Evolutionary conservation across 176 grass and related monocot species (phyloP), one percentile per base, ranked within the genome.

Genomic region (Elaeis guineensis): DNA sequence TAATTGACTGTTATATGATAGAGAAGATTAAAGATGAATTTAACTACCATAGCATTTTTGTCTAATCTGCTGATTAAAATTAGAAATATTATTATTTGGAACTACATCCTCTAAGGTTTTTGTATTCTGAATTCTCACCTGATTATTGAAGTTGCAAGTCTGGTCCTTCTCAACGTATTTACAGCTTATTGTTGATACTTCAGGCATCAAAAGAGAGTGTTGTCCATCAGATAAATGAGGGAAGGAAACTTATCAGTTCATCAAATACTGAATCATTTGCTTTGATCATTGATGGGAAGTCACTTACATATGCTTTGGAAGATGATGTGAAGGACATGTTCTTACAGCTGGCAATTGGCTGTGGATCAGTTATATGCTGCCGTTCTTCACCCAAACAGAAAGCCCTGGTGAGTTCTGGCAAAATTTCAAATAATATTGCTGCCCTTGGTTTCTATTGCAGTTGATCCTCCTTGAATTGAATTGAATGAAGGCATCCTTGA

Each of bases 381-480:
- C 86, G 92, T 29, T 84, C 82, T 60, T 96, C 92, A 17, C 92
- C 92, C 5, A 96, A 88, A 71, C 92, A 96, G 72, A 96, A 96
- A 61, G 92, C 92, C 32, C 87, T 96, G 16, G 92, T 96, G 80
- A 76, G 78, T 25, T 77, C 2, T 44, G 35, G 35, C 35, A 44
- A 44, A 44, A 14, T 44, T 44, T 44, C 11, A 3, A 44, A 44
- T 44, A 44, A 44, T 44, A 44, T 44, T 14, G 11, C 35, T 44
- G 35, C 35, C 8, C 35, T 44, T 44, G 11, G 9, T 44, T 11
- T 44, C 21, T 74, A 22, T 11, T 56, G 49, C 17, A n/a, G 51
- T 69, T 35, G 11, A 15, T 57, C n/a, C 30, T 24, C 16, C 15
- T 66, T 52, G 20, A 21, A 17, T 23, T 24, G 16, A 55, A 69